Evolutionary conservation across 1,139 yeast species (phyloP), one percentile per base, ranked within the genome.

Genomic region (Yamadazyma siamensis): DNA sequence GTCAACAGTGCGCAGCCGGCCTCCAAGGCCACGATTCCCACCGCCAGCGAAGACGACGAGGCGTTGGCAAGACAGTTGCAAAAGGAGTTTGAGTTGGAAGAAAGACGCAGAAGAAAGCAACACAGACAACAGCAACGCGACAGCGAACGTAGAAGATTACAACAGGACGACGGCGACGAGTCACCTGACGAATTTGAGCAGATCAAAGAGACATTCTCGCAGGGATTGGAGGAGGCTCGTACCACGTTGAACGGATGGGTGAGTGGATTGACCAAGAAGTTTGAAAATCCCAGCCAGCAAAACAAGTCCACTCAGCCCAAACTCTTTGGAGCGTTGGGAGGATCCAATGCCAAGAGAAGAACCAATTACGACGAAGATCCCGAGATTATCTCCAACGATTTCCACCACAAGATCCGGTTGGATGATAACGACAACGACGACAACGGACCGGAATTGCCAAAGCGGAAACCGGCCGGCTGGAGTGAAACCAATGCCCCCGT

Each of bases 141-240:
- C n/a, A 18, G 20, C 7, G 20, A 18, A 8, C 20, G 20, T 18
- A 61, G 35, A 4, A 19, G 28, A 4, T 28, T 22, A 21, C 28
- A 29, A 13, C 36, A 60, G 15, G 55, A 51, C 4, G 70, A 61
- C 4, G 74, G 62, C 12, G 74, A 70, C 11, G 85, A 80, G 32
- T 59, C 77, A 18, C 78, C 85, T 29, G 80, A 80, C 29, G 78
- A 73, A 38, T 69, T 82, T 48, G 80, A 80, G 22, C 87, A 80
- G 47, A 63, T 86, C 44, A 79, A 75, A 47, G 86, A 83, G 33
- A 76, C 79, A 30, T 71, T 87, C 37, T 68, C 76, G 32, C 82
- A 81, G 50, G 94, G 95, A 17, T 69, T 88, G 32, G 89, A 81
- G 49, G 96, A 88, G 47, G 91, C 97, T 1, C 76, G 81, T 38